A percentile compares a stretch with the other conserved stretches of the same genome.
These are phyloP conservation scores for Coleophoma crateriformis DNA, from an alignment of 2,329 filamentous ascomycete genomes.

Conservation along the genomic window DNA sequence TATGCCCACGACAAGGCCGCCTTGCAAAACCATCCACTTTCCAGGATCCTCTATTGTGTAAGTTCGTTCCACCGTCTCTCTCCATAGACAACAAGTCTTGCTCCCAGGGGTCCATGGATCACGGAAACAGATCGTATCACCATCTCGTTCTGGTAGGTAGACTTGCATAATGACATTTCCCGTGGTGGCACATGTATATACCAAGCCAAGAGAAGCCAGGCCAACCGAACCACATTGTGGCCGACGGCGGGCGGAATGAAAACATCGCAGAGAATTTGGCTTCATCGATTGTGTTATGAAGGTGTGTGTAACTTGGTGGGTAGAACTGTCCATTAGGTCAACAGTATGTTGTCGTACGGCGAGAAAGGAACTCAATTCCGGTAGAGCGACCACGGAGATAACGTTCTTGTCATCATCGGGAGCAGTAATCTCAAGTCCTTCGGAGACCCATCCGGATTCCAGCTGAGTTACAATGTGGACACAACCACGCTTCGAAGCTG, in stretches of 20 bases:
- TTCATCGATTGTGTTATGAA: constrained; percentile 55
- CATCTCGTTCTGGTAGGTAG: constrained; percentile 48
- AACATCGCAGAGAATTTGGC: constrained; percentile 52
- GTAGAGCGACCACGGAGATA: constrained; percentile 52
- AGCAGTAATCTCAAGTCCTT: constrained; percentile 35
- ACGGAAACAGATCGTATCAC: constrained; percentile 51
- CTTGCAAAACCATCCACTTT: constrained; percentile 55
- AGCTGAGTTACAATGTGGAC: constrained; percentile 41
- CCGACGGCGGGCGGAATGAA: constrained; percentile 46
- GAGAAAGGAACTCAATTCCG: constrained; percentile 53
- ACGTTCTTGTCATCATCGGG: constrained; percentile 36
- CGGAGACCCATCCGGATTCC: constrained; percentile 42
- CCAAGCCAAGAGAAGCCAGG: constrained; percentile 57
- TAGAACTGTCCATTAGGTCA: constrained; percentile 55
- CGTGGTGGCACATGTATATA: constrained; percentile 54
- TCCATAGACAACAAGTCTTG: constrained; percentile 44
- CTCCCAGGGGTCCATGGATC: constrained; percentile 33
- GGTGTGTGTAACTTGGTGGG: constrained; percentile 51
- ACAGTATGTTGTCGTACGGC: constrained; percentile 51
- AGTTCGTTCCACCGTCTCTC: constrained; percentile 42
- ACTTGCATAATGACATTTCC: constrained; percentile 61
- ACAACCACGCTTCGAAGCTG: constrained; percentile 43
- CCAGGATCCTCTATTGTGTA: constrained; percentile 57
- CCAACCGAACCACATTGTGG: constrained; percentile 50
- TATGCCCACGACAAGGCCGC: constrained; percentile 58